Conservation (phyloP, 768 basidiomycete genomes). For the Boletales sp. region DNA sequence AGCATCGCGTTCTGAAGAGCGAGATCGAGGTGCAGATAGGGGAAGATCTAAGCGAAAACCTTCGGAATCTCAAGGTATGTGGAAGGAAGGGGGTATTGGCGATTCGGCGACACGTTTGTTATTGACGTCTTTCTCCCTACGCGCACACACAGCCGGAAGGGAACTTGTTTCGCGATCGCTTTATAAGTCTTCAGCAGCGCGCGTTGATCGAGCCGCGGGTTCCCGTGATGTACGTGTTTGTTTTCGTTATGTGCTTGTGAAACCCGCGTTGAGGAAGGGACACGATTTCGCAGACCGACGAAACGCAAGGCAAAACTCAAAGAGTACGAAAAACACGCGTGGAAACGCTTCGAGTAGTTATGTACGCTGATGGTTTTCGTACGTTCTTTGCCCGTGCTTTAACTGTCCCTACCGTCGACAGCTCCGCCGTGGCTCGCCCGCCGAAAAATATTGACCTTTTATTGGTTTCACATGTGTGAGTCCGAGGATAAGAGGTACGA, state of each 20-base stretch:
- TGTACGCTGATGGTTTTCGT: no score
- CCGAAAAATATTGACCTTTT: no score
- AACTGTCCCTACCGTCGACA: no score
- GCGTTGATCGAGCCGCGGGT: conserved; percentile 84
- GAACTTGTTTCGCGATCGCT: conserved; percentile 87
- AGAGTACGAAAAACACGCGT: conserved; percentile 77
- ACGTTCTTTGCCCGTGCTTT: no score
- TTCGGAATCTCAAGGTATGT: conserved; percentile 80
- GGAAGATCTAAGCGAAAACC: conserved; percentile 82
- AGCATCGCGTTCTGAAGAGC: conserved; percentile 66
- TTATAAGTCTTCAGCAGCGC: conserved; percentile 82
- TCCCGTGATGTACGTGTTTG: conserved; percentile 56
- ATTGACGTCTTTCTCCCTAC: no score
- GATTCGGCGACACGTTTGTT: no score
- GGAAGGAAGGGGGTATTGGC: conserved; percentile 25
- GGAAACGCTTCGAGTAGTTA: conserved; percentile 62
- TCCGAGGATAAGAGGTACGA: no score
- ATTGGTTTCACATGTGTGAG: no score
- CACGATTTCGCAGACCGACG: conserved; percentile 15
- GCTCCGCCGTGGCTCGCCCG: no score
- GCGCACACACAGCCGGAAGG: conserved; percentile 78
- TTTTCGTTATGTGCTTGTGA: conserved; percentile 28
- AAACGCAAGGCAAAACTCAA: conserved; percentile 44
- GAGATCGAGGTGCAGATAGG: conserved; percentile 84
- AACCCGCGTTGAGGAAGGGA: not conserved